These are phyloP conservation scores for Scortechinia acanthostroma DNA, from an alignment of 2,329 filamentous ascomycete genomes.

Conservation along the genomic window DNA sequence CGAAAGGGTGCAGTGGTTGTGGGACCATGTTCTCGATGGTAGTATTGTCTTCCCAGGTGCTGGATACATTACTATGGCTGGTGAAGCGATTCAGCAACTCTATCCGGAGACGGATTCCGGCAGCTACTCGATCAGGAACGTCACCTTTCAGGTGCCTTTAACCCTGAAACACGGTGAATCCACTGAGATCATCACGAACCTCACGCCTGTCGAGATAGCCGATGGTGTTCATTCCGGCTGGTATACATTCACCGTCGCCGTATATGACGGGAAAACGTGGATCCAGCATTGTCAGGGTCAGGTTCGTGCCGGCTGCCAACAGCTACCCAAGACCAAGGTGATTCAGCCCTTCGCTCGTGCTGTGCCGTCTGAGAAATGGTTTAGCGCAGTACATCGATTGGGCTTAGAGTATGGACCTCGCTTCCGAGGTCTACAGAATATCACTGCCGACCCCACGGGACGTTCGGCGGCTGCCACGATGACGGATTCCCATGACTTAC, in stretches of 20 bases:
- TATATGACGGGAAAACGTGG: neutral
- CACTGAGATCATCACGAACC: slow-evolving; percentile 14
- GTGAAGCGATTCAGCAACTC: slow-evolving; percentile 7
- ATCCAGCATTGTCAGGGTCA: neutral
- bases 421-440: neutral
- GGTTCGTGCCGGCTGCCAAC: too few relatives aligned
- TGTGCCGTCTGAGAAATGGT: neutral
- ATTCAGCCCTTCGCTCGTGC: neutral
- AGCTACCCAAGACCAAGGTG: too few relatives aligned
- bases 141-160: slow-evolving; percentile 17
- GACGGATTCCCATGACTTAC: neutral
- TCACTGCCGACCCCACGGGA: neutral
- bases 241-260: neutral
- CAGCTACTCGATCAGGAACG: slow-evolving; percentile 10
- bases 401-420: neutral
- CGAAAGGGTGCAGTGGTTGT: slow-evolving; percentile 24
- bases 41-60: slow-evolving; percentile 28
- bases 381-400: neutral
- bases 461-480: neutral
- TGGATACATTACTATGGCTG: slow-evolving; percentile 17
- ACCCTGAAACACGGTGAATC: slow-evolving; percentile 16
- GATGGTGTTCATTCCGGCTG: neutral
- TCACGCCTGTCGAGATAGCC: neutral
- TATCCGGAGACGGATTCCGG: neutral
- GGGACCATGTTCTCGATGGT: slow-evolving; percentile 30